Base-by-base conservation (phyloP, 495 filamentous ascomycete species). In the Tuber melanosporum region DNA sequence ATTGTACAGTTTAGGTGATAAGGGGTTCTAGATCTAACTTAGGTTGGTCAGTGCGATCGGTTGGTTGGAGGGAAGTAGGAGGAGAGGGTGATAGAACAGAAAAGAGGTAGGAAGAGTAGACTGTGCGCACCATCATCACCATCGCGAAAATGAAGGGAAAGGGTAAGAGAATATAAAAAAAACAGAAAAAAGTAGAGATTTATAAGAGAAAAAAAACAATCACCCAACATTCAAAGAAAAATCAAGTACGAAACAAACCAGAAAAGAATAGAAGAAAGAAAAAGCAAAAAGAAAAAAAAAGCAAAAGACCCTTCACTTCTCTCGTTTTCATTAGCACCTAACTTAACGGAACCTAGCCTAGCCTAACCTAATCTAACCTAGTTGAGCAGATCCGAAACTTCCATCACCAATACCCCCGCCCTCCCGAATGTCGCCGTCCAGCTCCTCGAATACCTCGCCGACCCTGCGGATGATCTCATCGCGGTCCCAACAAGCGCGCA, bases 401-500 rank as follows among this genome's bases (percentile, higher is more conserved):
- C 70, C 75, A 10, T 47, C 66, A 42, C 75, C 10, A 73, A 77
- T 19, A 39, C 62, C 76, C 83, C 95, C 92, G 79, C 91, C 88
- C 8, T 86, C 85, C 84, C 91, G 89, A 75, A 99, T 94, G 80
- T 98, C 94, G 22, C 86, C 84, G 75, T 97, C 88, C n/a, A 91
- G 89, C 10, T 91, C 90, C 77, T 96, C 92, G 83, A 97, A 97
- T 39, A 91, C 89, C 10, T 88, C 86, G 19, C 85, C 85, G 45
- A 96, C 87, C 45, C 86, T 84, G 43, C 83, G 83, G 39, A 91
- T 87, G 17, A 98, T 93, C 73, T 85, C 85, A 81, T 88, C 91
- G 26, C 95, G 89, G 84, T 98, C 93, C 88, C 91, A 94, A 80
- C 96, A 91, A 73, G 89, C 87, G 62, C 93, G 88, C 75, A 86